These are phyloP conservation scores for Citeromyces nyonsensis DNA, from an alignment of 805 yeast genomes.

Conservation along the genomic window DNA sequence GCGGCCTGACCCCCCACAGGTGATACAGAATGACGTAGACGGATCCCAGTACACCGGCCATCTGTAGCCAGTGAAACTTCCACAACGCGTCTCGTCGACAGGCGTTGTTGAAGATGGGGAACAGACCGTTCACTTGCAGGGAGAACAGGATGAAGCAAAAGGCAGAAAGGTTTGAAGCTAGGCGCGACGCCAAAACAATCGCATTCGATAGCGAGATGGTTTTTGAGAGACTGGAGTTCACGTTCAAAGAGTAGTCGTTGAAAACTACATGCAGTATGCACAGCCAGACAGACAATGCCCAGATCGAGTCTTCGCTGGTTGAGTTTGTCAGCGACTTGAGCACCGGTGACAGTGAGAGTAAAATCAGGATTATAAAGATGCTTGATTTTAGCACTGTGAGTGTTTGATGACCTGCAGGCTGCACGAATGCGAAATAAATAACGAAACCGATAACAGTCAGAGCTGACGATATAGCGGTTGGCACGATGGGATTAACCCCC, in stretches of 20 bases:
- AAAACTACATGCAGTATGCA: constrained; percentile 51
- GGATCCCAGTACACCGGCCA: constrained; percentile 11
- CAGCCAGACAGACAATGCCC: constrained; percentile 81
- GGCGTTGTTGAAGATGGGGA: constrained; percentile 57
- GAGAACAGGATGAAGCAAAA: constrained; percentile 71
- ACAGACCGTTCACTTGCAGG: constrained; percentile 52
- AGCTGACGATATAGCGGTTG: constrained; percentile 17
- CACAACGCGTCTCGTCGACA: constrained; percentile 24
- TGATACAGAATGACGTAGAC: constrained; percentile 17
- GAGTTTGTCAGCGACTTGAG: constrained; percentile 77
- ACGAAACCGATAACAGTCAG: constrained; percentile 20
- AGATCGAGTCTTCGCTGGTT: constrained; percentile 85
- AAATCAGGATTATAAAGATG: constrained; percentile 47
- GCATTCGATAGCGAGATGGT: constrained; percentile 78
- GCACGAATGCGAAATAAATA: constrained; percentile 12
- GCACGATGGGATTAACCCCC: constrained; percentile 31
- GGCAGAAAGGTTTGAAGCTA: constrained; percentile 58
- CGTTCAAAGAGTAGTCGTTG: constrained; percentile 50
- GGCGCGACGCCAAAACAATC: constrained; percentile 80
- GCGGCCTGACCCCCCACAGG: constrained; percentile 22
- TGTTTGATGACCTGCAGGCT: constrained; percentile 11
- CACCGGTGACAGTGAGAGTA: constrained; percentile 78
- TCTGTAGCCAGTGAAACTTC: constrained; percentile 15
- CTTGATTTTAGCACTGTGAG: constrained; percentile 41
- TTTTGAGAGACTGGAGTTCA: constrained; percentile 57